phyloP scores from a whole-genome alignment of 345 rosid genomes.

The Lepidium sativum region DNA sequence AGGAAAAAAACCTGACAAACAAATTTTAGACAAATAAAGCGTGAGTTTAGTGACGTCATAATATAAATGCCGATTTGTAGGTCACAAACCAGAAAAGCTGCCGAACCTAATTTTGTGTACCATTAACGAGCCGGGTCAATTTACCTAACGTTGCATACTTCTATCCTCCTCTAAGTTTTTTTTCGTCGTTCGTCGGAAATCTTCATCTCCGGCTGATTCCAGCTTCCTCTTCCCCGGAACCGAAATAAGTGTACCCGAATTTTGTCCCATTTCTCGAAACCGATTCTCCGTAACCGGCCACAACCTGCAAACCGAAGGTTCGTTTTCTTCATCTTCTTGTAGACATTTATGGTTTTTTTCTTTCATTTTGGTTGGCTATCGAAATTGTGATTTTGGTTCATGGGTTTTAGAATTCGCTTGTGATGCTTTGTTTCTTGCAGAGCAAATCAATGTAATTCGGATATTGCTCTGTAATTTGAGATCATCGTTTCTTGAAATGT shows the following conservation, averaged over 20 bases:
- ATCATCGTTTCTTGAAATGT: not conserved
- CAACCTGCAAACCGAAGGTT: constrained; percentile 24
- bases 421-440: not conserved
- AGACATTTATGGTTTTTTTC: not conserved
- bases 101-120: constrained; percentile 17
- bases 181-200: not conserved
- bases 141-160: constrained; percentile 10
- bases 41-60: constrained; percentile 5
- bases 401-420: constrained; percentile 5
- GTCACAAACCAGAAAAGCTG: constrained; percentile 28
- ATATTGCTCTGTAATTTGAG: no score
- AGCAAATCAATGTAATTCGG: not conserved
- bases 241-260: constrained; percentile 12
- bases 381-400: not conserved
- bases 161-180: not conserved
- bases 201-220: not conserved
- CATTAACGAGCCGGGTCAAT: constrained; percentile 12
- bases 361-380: not conserved
- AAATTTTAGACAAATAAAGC: constrained; percentile 8
- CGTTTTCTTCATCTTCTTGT: not conserved
- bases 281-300: constrained; percentile 25
- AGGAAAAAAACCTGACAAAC: constrained; percentile 11
- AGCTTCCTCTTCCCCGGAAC: not conserved
- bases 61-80: constrained; percentile 2
- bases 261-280: constrained; percentile 4